Base-by-base conservation (phyloP, 192 early-diverging fungal species). In the Rhizophagus clarus region DNA sequence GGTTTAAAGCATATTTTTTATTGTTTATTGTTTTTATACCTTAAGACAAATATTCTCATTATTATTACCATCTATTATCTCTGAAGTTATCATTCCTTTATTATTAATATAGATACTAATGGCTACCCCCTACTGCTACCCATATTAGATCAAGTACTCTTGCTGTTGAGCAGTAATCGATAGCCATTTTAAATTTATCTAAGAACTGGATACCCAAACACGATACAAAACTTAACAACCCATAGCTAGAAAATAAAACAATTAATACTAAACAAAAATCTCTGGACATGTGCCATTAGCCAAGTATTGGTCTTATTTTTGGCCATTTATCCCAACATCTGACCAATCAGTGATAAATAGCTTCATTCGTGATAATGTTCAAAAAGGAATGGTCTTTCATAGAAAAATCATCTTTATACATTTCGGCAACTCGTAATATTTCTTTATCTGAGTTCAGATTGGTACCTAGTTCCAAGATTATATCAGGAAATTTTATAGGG, bases 151-250 rank as follows among this genome's bases (percentile, higher is more conserved):
- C 61, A 15, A 76, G 26, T 42, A 76, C 74, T 29, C 26, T 0
- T 63, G 10, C 24, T 61, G 34, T 76, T 20, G 34, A 14, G 32
- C 37, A 3, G 63, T 76, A 76, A 26, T 76, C 45, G 26, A 63
- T 22, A 32, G 62, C 34, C 5, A 60, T 76, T 76, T 76, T 34
- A 24, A 62, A 76, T 76, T 76, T 76, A 63, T 76, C 74, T n/a
- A 76, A 63, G 24, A 37, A 76, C 9, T 63, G 17, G 7, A 62
- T 34, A 15, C 34, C 61, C 26, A 76, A 37, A 6, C 8, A 63
- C 40, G 74, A n/a, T 45, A 5, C 37, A 24, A n/a, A 37, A 17
- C 31, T 62, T 10, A 47, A 34, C 24, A 76, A 63, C 11, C 61
- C 7, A 76, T 63, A 63, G 2, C 14, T 20, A 20, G 34, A 76